Evolutionary conservation across 371 early-diverging fungal species (phyloP).

Genomic region (Mortierella sp.): DNA sequence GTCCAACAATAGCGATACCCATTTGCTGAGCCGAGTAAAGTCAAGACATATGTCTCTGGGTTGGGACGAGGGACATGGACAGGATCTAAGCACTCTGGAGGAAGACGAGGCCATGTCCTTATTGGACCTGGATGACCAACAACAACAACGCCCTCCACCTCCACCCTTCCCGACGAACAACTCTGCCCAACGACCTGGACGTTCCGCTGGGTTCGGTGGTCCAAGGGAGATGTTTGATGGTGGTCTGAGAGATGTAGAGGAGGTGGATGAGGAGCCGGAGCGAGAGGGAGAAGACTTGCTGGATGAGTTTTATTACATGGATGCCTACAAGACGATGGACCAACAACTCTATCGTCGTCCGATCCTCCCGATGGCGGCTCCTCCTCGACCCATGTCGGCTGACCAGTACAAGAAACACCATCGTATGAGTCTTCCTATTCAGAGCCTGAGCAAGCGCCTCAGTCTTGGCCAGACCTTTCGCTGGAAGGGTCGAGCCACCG

Average conservation of each 20-base stretch:
- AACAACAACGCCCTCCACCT: neutral
- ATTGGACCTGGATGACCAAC: constrained; percentile 17
- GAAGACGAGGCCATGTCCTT: constrained; percentile 37
- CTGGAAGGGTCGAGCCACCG: constrained; percentile 30
- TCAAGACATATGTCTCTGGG: neutral
- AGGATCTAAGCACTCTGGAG: constrained; percentile 11
- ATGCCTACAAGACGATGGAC: constrained; percentile 56
- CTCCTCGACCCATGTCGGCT: constrained; percentile 48
- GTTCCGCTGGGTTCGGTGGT: neutral
- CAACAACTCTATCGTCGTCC: constrained; percentile 50
- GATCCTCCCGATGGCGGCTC: constrained; percentile 19
- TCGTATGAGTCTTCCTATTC: constrained; percentile 51
- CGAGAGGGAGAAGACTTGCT: constrained; percentile 43
- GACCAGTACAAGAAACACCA: constrained; percentile 44
- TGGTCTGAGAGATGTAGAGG: constrained; percentile 39
- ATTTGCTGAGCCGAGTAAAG: neutral
- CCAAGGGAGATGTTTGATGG: neutral
- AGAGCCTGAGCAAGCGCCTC: constrained; percentile 35
- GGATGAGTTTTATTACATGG: constrained; percentile 49
- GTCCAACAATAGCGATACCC: neutral
- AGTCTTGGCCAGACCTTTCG: constrained; percentile 35
- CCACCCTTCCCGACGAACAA: constrained; percentile 1
- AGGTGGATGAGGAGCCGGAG: constrained; percentile 38
- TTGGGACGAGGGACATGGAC: neutral
- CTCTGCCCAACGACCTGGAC: neutral